phyloP scores from a whole-genome alignment of 2,329 filamentous ascomycete species.

The Ophiostoma australiae region DNA sequence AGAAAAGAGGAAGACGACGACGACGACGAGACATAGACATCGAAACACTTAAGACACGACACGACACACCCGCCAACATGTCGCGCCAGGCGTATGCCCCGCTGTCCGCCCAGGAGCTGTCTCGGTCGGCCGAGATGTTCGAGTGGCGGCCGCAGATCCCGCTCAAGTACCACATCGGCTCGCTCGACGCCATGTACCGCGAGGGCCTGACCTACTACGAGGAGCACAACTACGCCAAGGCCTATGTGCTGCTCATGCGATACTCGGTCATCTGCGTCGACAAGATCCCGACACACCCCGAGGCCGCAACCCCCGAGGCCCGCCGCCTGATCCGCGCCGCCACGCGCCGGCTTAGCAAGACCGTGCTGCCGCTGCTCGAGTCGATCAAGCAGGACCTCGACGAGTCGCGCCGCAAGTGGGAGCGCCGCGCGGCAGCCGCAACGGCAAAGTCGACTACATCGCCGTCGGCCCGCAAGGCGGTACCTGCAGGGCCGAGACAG shows the following conservation, averaged over 20 bases:
- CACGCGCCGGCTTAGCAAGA: constrained; percentile 43
- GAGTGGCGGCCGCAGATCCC: constrained; percentile 73
- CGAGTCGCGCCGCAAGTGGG: constrained; percentile 63
- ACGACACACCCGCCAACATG: background rate
- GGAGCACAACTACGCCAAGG: constrained; percentile 80
- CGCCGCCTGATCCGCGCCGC: constrained; percentile 56
- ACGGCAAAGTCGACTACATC: constrained; percentile 25
- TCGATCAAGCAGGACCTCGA: constrained; percentile 73
- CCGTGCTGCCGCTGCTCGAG: constrained; percentile 68
- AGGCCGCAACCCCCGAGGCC: constrained; percentile 62
- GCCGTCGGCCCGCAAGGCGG: background rate
- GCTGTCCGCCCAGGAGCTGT: constrained; percentile 71
- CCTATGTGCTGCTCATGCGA: constrained; percentile 86
- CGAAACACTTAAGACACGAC: background rate
- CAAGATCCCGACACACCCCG: constrained; percentile 69
- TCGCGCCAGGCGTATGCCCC: constrained; percentile 40
- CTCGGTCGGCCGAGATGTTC: constrained; percentile 69
- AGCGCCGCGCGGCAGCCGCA: constrained; percentile 34
- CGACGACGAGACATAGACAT: background rate
- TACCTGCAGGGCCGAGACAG: background rate
- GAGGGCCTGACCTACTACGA: constrained; percentile 82
- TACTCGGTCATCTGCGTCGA: constrained; percentile 81
- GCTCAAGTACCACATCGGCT: constrained; percentile 75
- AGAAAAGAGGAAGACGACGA: background rate
- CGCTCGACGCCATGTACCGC: constrained; percentile 71